These are phyloP conservation scores for Fusarium virguliforme DNA, from an alignment of 2,329 filamentous ascomycete species.

Conservation along the genomic window DNA sequence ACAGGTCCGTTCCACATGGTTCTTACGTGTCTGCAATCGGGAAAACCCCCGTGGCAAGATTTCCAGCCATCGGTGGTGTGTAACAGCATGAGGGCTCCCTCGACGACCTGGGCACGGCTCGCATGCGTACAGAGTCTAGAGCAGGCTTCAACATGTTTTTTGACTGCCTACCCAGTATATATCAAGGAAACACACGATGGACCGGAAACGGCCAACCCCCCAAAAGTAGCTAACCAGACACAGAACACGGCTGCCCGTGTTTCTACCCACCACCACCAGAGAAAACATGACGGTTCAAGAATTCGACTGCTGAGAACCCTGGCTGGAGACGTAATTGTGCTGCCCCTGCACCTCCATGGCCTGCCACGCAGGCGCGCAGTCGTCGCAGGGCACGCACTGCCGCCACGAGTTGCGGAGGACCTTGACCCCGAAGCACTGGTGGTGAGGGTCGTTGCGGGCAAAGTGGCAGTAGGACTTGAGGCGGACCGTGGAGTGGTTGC, in stretches of 20 bases:
- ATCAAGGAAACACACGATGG: constrained; percentile 8
- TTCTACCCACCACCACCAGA: neutral
- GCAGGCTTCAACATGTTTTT: constrained; percentile 13
- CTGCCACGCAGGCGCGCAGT: constrained; percentile 56
- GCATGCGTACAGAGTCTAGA: constrained; percentile 7
- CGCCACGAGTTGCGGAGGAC: constrained; percentile 74
- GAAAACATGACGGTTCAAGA: neutral
- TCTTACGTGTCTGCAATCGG: constrained; percentile 14
- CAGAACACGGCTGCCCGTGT: neutral
- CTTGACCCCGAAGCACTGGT: constrained; percentile 79
- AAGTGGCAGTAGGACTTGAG: constrained; percentile 82
- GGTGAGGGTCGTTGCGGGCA: constrained; percentile 79
- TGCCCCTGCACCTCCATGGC: constrained; percentile 26
- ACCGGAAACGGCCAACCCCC: neutral
- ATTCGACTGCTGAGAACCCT: neutral
- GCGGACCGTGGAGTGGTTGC: constrained; percentile 72
- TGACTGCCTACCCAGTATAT: constrained; percentile 22
- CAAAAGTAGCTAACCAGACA: neutral
- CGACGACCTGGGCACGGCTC: constrained; percentile 12
- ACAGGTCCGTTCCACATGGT: constrained; percentile 35
- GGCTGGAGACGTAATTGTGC: constrained; percentile 11
- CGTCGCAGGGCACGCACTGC: constrained; percentile 69
- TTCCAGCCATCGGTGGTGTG: constrained; percentile 7
- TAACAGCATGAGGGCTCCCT: constrained; percentile 29
- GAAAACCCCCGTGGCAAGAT: constrained; percentile 9